Percentiles rank a stretch among this genome's conserved stretches.
Conservation (phyloP, 2,329 filamentous ascomycete species). For the Capronia coronata region DNA sequence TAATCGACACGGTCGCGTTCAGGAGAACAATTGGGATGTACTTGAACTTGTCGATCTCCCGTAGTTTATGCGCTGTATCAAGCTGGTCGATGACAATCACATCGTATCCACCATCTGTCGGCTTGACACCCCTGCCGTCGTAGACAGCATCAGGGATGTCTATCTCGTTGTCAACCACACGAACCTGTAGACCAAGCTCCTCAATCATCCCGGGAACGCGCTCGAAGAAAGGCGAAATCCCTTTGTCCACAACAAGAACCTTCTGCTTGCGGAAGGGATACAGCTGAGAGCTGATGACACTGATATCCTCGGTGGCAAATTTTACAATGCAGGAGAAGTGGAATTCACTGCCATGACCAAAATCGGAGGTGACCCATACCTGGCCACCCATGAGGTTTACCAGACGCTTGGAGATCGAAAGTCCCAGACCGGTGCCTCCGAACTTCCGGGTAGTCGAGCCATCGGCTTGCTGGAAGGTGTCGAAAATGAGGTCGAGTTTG, state of each 20-base stretch:
- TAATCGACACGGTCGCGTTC: slow-evolving; percentile 82
- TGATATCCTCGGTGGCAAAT: slow-evolving; percentile 70
- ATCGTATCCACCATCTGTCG: slow-evolving; percentile 66
- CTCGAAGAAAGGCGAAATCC: slow-evolving; percentile 67
- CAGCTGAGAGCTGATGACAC: slow-evolving; percentile 73
- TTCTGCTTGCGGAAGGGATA: slow-evolving; percentile 87
- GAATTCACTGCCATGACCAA: slow-evolving; percentile 86
- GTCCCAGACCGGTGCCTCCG: slow-evolving; percentile 83
- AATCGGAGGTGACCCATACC: slow-evolving; percentile 91
- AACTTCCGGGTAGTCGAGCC: slow-evolving; percentile 95
- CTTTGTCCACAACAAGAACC: slow-evolving; percentile 91
- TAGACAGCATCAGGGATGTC: slow-evolving; percentile 55
- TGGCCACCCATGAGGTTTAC: slow-evolving; percentile 95
- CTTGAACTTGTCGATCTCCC: slow-evolving; percentile 90
- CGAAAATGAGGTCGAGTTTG: slow-evolving; percentile 94
- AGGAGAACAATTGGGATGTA: slow-evolving; percentile 93
- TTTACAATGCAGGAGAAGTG: slow-evolving; percentile 93
- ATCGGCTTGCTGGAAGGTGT: slow-evolving; percentile 97
- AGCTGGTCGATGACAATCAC: slow-evolving; percentile 94
- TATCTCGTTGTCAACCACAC: slow-evolving; percentile 73
- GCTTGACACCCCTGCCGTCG: slow-evolving; percentile 43
- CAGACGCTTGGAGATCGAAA: slow-evolving; percentile 91
- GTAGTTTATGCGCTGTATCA: slow-evolving; percentile 75
- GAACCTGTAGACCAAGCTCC: slow-evolving; percentile 70
- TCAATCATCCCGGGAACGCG: slow-evolving; percentile 72